These are phyloP conservation scores for Umbelopsis isabellina DNA, from an alignment of 192 early-diverging fungal genomes.

Conservation along the genomic window DNA sequence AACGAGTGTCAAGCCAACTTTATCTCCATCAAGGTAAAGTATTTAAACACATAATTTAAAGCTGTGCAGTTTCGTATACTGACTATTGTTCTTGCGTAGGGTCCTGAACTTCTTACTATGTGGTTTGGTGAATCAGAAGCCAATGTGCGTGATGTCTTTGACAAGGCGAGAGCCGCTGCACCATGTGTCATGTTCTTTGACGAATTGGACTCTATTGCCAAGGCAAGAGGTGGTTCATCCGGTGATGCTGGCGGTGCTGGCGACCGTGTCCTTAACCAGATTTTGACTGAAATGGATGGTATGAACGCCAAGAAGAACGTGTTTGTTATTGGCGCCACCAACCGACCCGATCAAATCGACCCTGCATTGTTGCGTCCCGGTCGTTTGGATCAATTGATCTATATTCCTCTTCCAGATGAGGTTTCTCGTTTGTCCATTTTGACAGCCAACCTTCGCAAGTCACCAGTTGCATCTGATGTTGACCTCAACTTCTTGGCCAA, in stretches of 20 bases:
- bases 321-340: conserved; percentile 99
- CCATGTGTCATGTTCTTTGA: conserved; percentile 99
- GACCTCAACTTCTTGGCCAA: conserved; percentile 88
- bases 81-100: conserved; percentile 46
- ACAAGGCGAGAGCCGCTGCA: conserved; percentile 96
- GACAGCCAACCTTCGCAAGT: conserved; percentile 90
- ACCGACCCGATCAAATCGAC: conserved; percentile 98
- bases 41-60: background rate
- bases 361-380: conserved; percentile 96
- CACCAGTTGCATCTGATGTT: conserved; percentile 80
- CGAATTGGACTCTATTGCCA: conserved; percentile 97
- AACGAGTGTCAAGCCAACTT: conserved; percentile 99
- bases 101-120: conserved; percentile 98
- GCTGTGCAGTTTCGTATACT: background rate
- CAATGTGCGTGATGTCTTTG: conserved; percentile 99
- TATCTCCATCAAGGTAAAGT: conserved; percentile 89
- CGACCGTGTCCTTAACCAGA: conserved; percentile 98
- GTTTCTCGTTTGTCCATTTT: conserved; percentile 84
- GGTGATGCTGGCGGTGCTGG: conserved; percentile 94
- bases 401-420: conserved; percentile 81
- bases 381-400: conserved; percentile 98
- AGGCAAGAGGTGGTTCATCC: conserved; percentile 74
- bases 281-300: conserved; percentile 99
- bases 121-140: conserved; percentile 99
- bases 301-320: conserved; percentile 99